Conservation (phyloP, 495 filamentous ascomycete genomes). For the Lentithecium fluviatile region DNA sequence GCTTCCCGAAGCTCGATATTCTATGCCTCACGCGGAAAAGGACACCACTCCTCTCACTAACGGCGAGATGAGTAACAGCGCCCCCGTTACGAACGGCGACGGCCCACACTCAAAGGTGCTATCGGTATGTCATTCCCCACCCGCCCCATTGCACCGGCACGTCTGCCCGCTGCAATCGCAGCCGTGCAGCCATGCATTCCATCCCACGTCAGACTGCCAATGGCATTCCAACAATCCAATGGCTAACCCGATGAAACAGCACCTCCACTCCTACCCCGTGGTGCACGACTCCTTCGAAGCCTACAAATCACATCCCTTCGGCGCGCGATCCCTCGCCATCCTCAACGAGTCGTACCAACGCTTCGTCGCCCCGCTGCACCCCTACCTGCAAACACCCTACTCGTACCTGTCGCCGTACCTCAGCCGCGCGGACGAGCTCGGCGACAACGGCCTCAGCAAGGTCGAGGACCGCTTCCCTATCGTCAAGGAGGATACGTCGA, state of each 20-base stretch:
- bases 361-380: constrained; percentile 69
- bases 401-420: constrained; percentile 79
- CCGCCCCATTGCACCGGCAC: background rate
- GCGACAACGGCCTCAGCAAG: constrained; percentile 67
- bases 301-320: constrained; percentile 77
- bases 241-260: constrained; percentile 50
- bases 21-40: constrained; percentile 48
- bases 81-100: constrained; percentile 62
- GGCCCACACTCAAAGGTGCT: constrained; percentile 64
- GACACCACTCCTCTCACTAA: constrained; percentile 28
- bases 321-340: constrained; percentile 73
- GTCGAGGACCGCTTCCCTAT: constrained; percentile 80
- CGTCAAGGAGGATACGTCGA: constrained; percentile 81
- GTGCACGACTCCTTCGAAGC: constrained; percentile 73
- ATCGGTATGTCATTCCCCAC: constrained; percentile 53
- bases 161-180: constrained; percentile 12
- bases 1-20: background rate
- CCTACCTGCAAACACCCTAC: constrained; percentile 75
- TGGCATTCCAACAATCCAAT: background rate
- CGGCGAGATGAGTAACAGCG: constrained; percentile 29
- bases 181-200: background rate
- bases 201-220: background rate
- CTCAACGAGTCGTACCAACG: constrained; percentile 65
- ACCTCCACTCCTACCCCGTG: constrained; percentile 81
- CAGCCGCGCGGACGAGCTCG: constrained; percentile 74